phyloP scores from a whole-genome alignment of 768 basidiomycete genomes.

The Exidia glandulosa region DNA sequence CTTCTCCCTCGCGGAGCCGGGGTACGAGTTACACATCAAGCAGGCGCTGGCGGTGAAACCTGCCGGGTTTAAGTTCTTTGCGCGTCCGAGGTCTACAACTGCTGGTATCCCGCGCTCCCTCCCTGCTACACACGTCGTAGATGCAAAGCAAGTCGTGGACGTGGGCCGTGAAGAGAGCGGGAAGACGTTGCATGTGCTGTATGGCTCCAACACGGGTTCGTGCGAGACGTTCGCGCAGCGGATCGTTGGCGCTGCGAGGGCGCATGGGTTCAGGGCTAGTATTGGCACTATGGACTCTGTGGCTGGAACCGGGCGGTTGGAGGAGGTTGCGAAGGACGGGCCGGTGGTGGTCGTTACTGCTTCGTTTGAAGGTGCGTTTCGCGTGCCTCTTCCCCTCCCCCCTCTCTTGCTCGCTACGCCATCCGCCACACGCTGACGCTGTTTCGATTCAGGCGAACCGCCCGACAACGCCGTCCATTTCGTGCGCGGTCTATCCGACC shows the following conservation, averaged over 20 bases:
- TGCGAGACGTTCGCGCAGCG: conserved; percentile 38
- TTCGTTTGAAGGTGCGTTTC: conserved; percentile 35
- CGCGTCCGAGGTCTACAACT: not conserved
- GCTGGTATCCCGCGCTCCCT: no score
- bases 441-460: conserved; percentile 25
- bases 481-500: conserved; percentile 21
- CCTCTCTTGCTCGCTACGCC: not conserved
- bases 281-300: conserved; percentile 32
- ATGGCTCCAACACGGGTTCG: conserved; percentile 38
- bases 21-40: conserved; percentile 33
- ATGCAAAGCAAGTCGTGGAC: no score
- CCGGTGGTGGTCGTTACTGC: conserved; percentile 36
- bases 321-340: conserved; percentile 32
- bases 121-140: no score
- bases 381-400: no score
- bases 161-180: no score
- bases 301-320: conserved; percentile 18
- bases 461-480: conserved; percentile 38
- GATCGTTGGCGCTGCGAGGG: conserved; percentile 26
- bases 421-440: not conserved
- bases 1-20: conserved; percentile 29
- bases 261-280: conserved; percentile 23
- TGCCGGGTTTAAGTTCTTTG: not conserved
- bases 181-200: conserved; percentile 16
- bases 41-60: conserved; percentile 13